Evolutionary conservation across 495 filamentous ascomycete species (phyloP), one percentile per base, ranked within the genome.

Genomic region (Evansstolkia leycettana): DNA sequence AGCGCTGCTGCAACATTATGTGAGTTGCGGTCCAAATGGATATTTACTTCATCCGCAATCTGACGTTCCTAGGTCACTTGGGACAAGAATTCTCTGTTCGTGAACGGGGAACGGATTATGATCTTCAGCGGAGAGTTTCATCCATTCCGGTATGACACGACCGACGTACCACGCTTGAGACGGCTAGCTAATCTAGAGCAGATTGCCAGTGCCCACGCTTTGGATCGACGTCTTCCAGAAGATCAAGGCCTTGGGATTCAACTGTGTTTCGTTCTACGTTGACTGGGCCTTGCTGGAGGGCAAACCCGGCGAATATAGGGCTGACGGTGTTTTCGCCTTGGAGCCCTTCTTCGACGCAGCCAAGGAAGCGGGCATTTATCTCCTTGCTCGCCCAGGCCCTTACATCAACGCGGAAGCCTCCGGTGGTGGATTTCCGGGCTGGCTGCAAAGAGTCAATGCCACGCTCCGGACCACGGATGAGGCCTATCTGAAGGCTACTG

Each of bases 231-330:
- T 88, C 19, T 76, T 90, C 46, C 75, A 86, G 45, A 90, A 90
- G 54, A 69, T 84, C 55, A 84, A 76, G 52, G 78, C 80, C 17
- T 50, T 84, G 0, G 83, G 83, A 1, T 84, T 83, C 56, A 85
- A 80, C 40, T 62, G 67, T n/a, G 76, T 84, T 11, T 82, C 76
- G 0, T 82, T 87, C 54, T 84, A 86, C 46, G 57, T 74, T 11
- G 67, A 85, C 43, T 89, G 82, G 83, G 79, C 78, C n/a, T 55
- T 87, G n/a, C 48, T 84, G 1, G 82, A 89, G 54, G 82, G 80
- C 18, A 73, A 80, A 38, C 76, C 65, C 1, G 82, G 79, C 1
- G 58, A 72, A 11, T 85, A 83, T 46, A 57, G 59, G 8, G 80
- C 75, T 0, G 73, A 82, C 7, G 84, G 82, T 0, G 64, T 84